phyloP scores from a whole-genome alignment of 345 rosid species.

The Acer saccharum region DNA sequence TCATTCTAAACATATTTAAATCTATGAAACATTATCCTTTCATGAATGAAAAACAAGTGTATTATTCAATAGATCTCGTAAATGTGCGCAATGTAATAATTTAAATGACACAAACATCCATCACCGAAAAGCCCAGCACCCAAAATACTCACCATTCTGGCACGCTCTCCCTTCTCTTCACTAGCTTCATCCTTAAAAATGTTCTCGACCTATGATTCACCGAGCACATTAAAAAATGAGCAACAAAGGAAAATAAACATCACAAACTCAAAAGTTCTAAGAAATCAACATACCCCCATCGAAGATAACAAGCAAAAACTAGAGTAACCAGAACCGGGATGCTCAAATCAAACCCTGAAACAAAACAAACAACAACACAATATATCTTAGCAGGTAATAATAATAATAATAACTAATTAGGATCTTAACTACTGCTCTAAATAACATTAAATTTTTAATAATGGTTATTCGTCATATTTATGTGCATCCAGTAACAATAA shows the following conservation, averaged over 20 bases:
- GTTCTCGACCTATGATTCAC: constrained; percentile 52
- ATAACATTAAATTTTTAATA: neutral
- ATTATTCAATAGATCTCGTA: neutral
- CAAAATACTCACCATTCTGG: constrained; percentile 74
- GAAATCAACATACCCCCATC: constrained; percentile 35
- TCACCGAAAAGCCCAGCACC: neutral
- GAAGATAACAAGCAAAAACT: neutral
- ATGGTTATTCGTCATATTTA: neutral
- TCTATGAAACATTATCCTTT: too few species aligned
- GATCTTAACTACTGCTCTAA: neutral
- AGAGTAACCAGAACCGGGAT: constrained; percentile 9
- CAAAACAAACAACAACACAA: neutral
- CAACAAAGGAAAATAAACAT: neutral
- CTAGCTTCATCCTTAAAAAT: constrained; percentile 90
- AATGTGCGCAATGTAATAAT: neutral
- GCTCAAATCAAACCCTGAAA: constrained; percentile 25
- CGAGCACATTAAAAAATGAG: constrained; percentile 12
- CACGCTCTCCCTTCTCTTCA: constrained; percentile 96
- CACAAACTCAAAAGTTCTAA: constrained; percentile 5
- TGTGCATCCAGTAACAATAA: neutral
- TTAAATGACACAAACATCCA: neutral
- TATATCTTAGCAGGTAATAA: neutral
- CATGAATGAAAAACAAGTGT: neutral
- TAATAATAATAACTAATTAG: neutral
- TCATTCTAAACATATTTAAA: neutral